Base-by-base conservation (phyloP, 306 rosid genomes). In the Clitoria ternatea region DNA sequence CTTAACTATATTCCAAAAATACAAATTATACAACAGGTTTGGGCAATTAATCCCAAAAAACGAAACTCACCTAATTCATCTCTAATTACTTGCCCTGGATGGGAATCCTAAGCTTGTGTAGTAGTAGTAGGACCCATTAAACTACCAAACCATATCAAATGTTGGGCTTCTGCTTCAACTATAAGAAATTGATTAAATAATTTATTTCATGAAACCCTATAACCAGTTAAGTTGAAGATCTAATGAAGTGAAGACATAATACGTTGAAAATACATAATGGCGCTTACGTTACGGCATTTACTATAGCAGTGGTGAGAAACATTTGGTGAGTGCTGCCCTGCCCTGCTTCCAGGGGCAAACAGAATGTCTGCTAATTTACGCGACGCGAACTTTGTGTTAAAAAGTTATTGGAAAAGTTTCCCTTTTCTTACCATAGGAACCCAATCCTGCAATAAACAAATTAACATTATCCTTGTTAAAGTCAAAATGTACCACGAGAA, bases 91-190 rank as follows among this genome's bases (percentile, higher is more conserved):
- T 30, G 27, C 42, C 49, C 22, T 4, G 10, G 37, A 20, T 57
- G 48, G 66, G 81, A 61, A 77, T 68, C 81, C 65, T 26, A 49
- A 10, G 70, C n/a, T n/a, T n/a, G n/a, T n/a, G n/a, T n/a, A n/a
- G n/a, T 56, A 26, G 64, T 50, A 65, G 27, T 65, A 8, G 70
- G 78, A 37, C 79, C 74, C 64, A 72, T 17, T 10, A n/a, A n/a
- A n/a, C n/a, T n/a, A n/a, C n/a, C n/a, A n/a, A n/a, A n/a, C n/a
- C n/a, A n/a, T n/a, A n/a, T n/a, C n/a, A n/a, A n/a, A n/a, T n/a
- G n/a, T n/a, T n/a, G n/a, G n/a, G n/a, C n/a, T n/a, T n/a, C n/a
- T n/a, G n/a, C n/a, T n/a, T n/a, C n/a, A n/a, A n/a, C n/a, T n/a
- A n/a, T n/a, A n/a, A n/a, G n/a, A n/a, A n/a, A n/a, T n/a, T n/a